Conservation (phyloP, 441 rosid genomes). For the Populus trichocarpa region DNA sequence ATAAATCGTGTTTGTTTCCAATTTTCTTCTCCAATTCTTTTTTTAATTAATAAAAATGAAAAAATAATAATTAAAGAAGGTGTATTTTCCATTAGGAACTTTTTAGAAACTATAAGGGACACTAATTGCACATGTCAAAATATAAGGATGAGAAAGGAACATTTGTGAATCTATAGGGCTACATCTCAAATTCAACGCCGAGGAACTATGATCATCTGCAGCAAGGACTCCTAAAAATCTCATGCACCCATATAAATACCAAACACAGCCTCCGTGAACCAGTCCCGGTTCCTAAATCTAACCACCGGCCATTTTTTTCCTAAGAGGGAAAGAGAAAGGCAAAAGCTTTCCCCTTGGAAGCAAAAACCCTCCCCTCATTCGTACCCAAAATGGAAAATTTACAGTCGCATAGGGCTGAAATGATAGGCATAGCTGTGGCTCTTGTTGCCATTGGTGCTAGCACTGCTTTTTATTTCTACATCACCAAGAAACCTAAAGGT, state of each 20-base stretch:
- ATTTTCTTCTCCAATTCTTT: no score
- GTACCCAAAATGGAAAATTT: constrained; percentile 28
- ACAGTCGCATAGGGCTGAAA: constrained; percentile 39
- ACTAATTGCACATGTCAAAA: no score
- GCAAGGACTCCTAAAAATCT: background rate
- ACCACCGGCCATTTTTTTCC: no score
- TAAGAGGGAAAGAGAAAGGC: background rate
- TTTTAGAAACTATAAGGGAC: background rate
- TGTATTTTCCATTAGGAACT: background rate
- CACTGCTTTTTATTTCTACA: constrained; percentile 52
- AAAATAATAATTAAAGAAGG: background rate
- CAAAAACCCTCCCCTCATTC: background rate
- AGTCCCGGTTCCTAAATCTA: background rate
- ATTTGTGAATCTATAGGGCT: no score
- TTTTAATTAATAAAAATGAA: no score
- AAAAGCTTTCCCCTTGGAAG: background rate
- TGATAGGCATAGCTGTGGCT: constrained; percentile 52
- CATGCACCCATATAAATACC: background rate
- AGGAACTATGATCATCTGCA: background rate
- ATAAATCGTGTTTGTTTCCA: background rate
- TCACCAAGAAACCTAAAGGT: constrained; percentile 44
- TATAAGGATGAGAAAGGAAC: background rate
- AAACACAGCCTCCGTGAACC: background rate
- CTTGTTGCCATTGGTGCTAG: constrained; percentile 49
- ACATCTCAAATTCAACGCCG: background rate